phyloP scores from a whole-genome alignment of 1,284 basidiomycete species.

The Ceratorhiza oryzae-sativae region DNA sequence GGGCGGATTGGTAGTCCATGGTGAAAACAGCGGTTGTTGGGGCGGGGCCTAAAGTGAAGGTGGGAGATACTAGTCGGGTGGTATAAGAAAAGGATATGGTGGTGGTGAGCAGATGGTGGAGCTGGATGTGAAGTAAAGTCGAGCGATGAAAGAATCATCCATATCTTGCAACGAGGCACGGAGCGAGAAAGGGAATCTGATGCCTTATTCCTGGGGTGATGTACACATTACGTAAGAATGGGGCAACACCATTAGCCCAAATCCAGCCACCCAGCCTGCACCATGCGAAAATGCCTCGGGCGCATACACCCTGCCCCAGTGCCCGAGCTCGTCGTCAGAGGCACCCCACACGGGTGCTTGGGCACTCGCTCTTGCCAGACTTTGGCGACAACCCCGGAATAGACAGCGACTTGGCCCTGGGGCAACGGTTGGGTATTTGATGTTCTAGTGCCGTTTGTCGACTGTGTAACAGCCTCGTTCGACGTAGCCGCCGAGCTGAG shows the following conservation, averaged over 20 bases:
- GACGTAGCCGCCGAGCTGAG: neutral
- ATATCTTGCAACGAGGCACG: slow-evolving; percentile 31
- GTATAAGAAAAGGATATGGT: too few species aligned
- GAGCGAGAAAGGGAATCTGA: slow-evolving; percentile 16
- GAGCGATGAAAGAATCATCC: slow-evolving; percentile 5
- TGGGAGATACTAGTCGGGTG: too few species aligned
- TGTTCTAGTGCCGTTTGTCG: too few species aligned
- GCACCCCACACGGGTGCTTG: too few species aligned
- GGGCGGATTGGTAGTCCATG: slow-evolving; percentile 27
- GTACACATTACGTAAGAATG: slow-evolving; percentile 8
- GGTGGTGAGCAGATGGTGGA: neutral
- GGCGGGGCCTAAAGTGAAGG: too few species aligned
- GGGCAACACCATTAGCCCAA: neutral
- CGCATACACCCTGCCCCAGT: neutral
- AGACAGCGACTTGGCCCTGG: neutral
- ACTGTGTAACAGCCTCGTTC: too few species aligned
- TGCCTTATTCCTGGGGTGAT: slow-evolving; percentile 19
- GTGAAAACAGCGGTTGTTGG: neutral
- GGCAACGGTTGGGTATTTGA: neutral
- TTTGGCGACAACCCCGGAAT: too few species aligned
- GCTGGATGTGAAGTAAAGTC: neutral
- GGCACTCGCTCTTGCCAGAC: too few species aligned
- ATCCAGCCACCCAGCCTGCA: neutral
- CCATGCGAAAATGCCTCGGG: neutral
- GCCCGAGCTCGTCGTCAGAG: too few species aligned